Evolutionary conservation across 1,284 basidiomycete genomes (phyloP), one percentile per base, ranked within the genome.

Genomic region (Ceratobasidium sp.): DNA sequence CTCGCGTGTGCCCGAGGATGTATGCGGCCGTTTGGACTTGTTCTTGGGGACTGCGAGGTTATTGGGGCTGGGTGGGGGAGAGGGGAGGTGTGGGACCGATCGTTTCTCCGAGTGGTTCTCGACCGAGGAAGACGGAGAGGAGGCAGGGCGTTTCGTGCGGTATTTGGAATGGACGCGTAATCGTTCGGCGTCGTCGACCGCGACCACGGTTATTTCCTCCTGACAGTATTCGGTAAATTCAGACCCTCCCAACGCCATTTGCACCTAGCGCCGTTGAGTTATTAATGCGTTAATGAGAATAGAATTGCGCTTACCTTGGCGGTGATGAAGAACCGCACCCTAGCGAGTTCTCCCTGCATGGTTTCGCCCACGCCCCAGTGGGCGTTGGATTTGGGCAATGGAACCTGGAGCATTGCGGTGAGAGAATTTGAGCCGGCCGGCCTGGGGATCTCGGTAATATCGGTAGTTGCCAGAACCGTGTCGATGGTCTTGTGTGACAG

Each of bases 321-420:
- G 53, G 86, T 85, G 73, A 88, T 80, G 76, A 87, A 87, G 77
- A 90, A 92, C 74, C 83, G 84, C 56, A 92, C 83, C 49, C 85
- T 83, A n/a, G 84, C 86, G 72, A 90, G 76, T 53, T 85, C 82
- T 47, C 87, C 88, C 72, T 84, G 81, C 73, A 90, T 83, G 22
- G 88, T 88, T 79, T 92, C 90, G 17, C 90, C 90, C 69, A 90
- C 83, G 8, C 89, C 84, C 90, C 90, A 92, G 29, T 88, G 84
- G 47, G 52, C 64, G 35, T 64, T 83, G 7, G 88, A 86, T 74
- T 87, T 89, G 58, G 83, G 77, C 47, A 85, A 82, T 6, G 90
- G 90, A 87, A 90, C 90, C 73, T 88, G 87, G 42, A 91, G 77
- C 7, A 87, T 86, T 49, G 91, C 77, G 2, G 84, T 87, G 76